Conservation (phyloP, 2,329 filamentous ascomycete species). For the Dothistroma septosporum region DNA sequence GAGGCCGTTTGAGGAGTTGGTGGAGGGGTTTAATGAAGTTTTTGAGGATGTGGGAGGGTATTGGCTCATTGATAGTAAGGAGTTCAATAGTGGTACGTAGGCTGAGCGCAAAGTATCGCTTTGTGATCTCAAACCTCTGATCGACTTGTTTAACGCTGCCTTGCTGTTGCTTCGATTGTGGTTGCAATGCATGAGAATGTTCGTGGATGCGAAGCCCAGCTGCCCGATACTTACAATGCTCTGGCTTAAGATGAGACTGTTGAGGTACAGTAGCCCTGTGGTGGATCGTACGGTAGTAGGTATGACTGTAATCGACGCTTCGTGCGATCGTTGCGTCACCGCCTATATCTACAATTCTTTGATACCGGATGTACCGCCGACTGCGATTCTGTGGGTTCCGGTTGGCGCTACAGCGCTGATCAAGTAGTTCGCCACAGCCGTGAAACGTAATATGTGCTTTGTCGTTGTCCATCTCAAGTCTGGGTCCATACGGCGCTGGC, state of each 20-base stretch:
- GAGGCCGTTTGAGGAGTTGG: conserved; percentile 20
- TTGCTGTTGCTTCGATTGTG: neutral
- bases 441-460: neutral
- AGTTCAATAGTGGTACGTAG: neutral
- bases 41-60: conserved; percentile 24
- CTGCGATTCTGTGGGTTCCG: neutral
- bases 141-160: too few species aligned
- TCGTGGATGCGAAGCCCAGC: neutral
- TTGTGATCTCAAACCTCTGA: neutral
- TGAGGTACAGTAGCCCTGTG: neutral
- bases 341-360: neutral
- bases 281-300: neutral
- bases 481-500: neutral
- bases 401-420: neutral
- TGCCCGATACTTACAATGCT: neutral
- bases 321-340: neutral
- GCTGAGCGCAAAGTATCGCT: neutral
- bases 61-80: conserved; percentile 16
- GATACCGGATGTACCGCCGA: neutral
- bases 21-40: conserved; percentile 13
- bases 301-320: neutral
- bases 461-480: neutral
- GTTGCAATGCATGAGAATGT: neutral
- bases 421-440: neutral
- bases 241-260: neutral